Conservation (phyloP, 139 green algal species). For the Chlamydomonas schloesseri region DNA sequence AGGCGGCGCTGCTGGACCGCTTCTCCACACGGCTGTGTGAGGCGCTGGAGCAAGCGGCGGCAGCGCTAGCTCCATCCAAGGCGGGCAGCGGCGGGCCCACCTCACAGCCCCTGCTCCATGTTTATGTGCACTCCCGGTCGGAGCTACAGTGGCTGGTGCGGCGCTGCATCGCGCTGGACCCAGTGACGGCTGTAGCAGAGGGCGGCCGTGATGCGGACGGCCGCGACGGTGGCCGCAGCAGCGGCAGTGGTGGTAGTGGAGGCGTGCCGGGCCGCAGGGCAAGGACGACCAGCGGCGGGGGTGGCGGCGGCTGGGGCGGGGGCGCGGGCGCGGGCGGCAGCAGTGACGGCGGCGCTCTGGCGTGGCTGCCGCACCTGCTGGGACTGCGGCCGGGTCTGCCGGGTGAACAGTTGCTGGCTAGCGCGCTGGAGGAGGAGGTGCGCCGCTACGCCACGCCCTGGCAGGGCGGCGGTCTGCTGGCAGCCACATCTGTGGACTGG, state of each 20-base stretch:
- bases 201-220: too few species aligned
- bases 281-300: background rate
- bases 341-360: background rate
- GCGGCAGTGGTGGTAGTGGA: background rate
- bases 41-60: background rate
- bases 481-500: background rate
- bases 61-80: background rate
- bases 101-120: background rate
- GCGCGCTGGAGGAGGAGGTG: conserved; percentile 31
- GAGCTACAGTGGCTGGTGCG: conserved; percentile 6
- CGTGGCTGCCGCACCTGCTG: conserved; percentile 16
- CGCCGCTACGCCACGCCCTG: conserved; percentile 14
- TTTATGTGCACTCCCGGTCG: conserved; percentile 8
- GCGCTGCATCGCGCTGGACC: background rate
- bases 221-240: background rate
- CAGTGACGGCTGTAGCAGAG: background rate
- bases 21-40: background rate
- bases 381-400: background rate
- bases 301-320: background rate
- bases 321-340: background rate
- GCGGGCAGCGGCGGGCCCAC: background rate
- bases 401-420: background rate
- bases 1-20: background rate
- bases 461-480: conserved; percentile 3
- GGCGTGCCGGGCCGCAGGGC: too few species aligned